A percentile compares a stretch with the other conserved stretches of the same genome.
Evolutionary conservation across 495 filamentous ascomycete genomes (phyloP).

Genomic region (Beverwykella pulmonaria): DNA sequence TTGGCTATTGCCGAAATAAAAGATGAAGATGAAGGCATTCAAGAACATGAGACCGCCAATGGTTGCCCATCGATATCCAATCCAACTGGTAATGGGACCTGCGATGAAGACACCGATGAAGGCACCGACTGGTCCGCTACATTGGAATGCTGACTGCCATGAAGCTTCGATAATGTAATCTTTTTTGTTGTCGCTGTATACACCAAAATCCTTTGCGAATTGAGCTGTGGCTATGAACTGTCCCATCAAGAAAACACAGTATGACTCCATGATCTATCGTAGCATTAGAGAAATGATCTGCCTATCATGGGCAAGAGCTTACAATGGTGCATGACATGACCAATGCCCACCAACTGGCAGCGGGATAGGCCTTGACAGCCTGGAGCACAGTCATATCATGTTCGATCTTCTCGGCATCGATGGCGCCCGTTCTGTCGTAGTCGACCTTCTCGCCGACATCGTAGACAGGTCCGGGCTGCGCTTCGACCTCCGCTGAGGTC

Average conservation of each 20-base stretch:
- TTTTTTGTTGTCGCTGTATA: neutral
- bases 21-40: slow-evolving; percentile 54
- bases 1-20: slow-evolving; percentile 51
- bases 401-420: slow-evolving; percentile 52
- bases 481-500: slow-evolving; percentile 48
- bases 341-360: slow-evolving; percentile 56
- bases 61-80: slow-evolving; percentile 55
- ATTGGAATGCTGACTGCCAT: slow-evolving; percentile 54
- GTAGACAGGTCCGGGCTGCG: slow-evolving; percentile 46
- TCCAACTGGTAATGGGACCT: slow-evolving; percentile 51
- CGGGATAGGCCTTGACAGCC: slow-evolving; percentile 53
- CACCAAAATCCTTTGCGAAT: slow-evolving; percentile 11
- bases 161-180: slow-evolving; percentile 47
- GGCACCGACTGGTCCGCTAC: slow-evolving; percentile 50
- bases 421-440: slow-evolving; percentile 52
- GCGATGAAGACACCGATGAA: slow-evolving; percentile 52
- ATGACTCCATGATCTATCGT: slow-evolving; percentile 23
- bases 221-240: slow-evolving; percentile 4
- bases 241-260: slow-evolving; percentile 17
- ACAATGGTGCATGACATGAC: slow-evolving; percentile 58
- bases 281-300: neutral
- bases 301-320: slow-evolving; percentile 41
- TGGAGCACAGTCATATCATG: slow-evolving; percentile 55
- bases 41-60: slow-evolving; percentile 50
- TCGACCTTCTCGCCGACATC: slow-evolving; percentile 52